phyloP scores from a whole-genome alignment of 1,284 basidiomycete species.

The Apiotrichum brassicae region DNA sequence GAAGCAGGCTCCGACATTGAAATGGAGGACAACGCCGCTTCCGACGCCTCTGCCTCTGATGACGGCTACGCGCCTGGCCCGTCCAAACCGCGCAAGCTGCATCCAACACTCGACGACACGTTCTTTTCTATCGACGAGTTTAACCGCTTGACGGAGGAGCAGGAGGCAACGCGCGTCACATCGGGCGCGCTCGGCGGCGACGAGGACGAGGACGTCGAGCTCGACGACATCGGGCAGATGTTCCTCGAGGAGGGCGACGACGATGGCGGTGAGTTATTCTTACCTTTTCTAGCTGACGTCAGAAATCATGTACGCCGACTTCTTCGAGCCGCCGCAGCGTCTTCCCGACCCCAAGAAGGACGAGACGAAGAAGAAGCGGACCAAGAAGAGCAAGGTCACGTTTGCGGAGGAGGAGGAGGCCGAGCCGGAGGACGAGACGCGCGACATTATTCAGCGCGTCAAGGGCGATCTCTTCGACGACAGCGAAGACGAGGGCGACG shows the following conservation, averaged over 20 bases:
- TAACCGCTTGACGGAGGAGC: constrained; percentile 76
- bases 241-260: constrained; percentile 45
- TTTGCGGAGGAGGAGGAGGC: constrained; percentile 29
- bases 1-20: constrained; percentile 15
- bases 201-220: constrained; percentile 52
- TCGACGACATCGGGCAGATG: constrained; percentile 43
- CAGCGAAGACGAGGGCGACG: constrained; percentile 48
- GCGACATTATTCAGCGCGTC: constrained; percentile 49
- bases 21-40: constrained; percentile 28
- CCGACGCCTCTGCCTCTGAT: constrained; percentile 21
- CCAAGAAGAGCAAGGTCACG: constrained; percentile 40
- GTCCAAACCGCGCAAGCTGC: constrained; percentile 30
- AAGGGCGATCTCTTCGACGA: constrained; percentile 53
- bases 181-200: constrained; percentile 55
- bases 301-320: constrained; percentile 50
- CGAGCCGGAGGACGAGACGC: constrained; percentile 28
- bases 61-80: constrained; percentile 31
- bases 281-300: not conserved
- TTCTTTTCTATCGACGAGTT: constrained; percentile 90
- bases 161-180: constrained; percentile 63
- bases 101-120: constrained; percentile 75
- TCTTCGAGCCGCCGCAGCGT: constrained; percentile 58
- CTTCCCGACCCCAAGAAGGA: constrained; percentile 27
- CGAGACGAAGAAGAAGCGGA: constrained; percentile 39
- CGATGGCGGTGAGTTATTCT: constrained; percentile 33